Base-by-base conservation (phyloP, 139 green algal genomes). In the Parachlorella kessleri region DNA sequence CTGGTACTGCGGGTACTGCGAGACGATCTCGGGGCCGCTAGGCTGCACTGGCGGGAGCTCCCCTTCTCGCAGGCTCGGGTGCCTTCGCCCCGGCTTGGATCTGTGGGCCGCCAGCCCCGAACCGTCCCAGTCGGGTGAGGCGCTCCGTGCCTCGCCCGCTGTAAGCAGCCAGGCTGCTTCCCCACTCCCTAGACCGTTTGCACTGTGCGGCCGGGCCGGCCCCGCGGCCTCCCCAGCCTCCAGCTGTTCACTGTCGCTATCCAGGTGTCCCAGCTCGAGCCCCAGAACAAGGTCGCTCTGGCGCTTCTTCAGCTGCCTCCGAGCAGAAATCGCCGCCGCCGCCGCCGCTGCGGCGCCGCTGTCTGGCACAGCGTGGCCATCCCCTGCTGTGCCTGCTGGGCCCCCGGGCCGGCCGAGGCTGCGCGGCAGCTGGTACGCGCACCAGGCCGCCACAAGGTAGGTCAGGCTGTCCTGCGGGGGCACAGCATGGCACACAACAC, bases 391-490 rank as follows among this genome's bases (percentile, higher is more conserved):
- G 68, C 74, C n/a, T n/a, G n/a, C n/a, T n/a, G n/a, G n/a, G n/a
- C 73, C 81, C 1, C 63, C 66, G 0, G 81, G 81, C 5, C 55
- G 66, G 55, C 81, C 81, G 55, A 86, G 70, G 36, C 39, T n/a
- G 4, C 3, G 30, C 6, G 76, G 77, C 1, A 90, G 39, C 26
- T 41, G 18, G 10, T 59, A 39, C 1, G 85, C 86, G 63, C 71
- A 88, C 10, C 73, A 48, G 2, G 81, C 80, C 4, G 81, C 81
- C 2, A 86, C 55, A 0, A 87, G 23, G 66, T 88, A 91, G 6
- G 84, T 84, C 24, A 24, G 39, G 1, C 75, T 75, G 67, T 91
- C 87, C 48, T 81, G 76, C 28, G 9, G 14, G 30, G 38, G 32
- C 35, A 70, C n/a, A n/a, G n/a, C n/a, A n/a, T n/a, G n/a, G n/a